phyloP scores from a whole-genome alignment of 495 filamentous ascomycete genomes.

The Corynascus novoguineensis region DNA sequence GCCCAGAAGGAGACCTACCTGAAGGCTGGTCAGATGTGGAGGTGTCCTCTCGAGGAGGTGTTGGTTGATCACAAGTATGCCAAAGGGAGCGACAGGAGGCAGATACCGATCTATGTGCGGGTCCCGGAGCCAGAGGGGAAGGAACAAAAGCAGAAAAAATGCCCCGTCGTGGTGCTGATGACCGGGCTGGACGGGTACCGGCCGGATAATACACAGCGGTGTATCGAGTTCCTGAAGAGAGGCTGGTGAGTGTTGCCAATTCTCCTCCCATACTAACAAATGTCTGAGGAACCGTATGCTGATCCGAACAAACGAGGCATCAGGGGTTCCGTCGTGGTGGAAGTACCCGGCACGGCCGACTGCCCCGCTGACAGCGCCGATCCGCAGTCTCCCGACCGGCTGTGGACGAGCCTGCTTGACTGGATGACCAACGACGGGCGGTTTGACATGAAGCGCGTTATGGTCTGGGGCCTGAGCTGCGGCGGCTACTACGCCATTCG shows the following conservation, averaged over 20 bases:
- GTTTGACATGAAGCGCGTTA: slow-evolving; percentile 58
- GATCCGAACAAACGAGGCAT: not conserved
- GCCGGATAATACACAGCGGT: slow-evolving; percentile 69
- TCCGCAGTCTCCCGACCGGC: slow-evolving; percentile 44
- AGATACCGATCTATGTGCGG: slow-evolving; percentile 63
- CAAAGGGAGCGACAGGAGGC: slow-evolving; percentile 24
- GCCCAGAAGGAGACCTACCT: slow-evolving; percentile 60
- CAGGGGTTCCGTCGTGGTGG: slow-evolving; percentile 54
- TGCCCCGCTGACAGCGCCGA: slow-evolving; percentile 59
- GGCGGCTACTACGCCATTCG: slow-evolving; percentile 76
- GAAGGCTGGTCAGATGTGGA: slow-evolving; percentile 54
- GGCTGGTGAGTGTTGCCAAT: slow-evolving; percentile 35
- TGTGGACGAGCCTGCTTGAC: slow-evolving; percentile 61
- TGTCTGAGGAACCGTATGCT: not conserved
- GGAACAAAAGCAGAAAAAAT: slow-evolving; percentile 30
- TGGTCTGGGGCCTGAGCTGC: slow-evolving; percentile 66
- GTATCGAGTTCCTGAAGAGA: slow-evolving; percentile 57
- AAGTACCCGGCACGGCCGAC: slow-evolving; percentile 79
- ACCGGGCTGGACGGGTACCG: slow-evolving; percentile 76
- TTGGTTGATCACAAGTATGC: slow-evolving; percentile 31
- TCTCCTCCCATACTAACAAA: not conserved
- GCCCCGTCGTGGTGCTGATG: slow-evolving; percentile 62
- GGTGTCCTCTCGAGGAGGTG: slow-evolving; percentile 51
- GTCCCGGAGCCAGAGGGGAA: slow-evolving; percentile 35
- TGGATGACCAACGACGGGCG: slow-evolving; percentile 55